Conservation (phyloP, 352 stramenopile genomes). For the Saprolegnia diclina region DNA sequence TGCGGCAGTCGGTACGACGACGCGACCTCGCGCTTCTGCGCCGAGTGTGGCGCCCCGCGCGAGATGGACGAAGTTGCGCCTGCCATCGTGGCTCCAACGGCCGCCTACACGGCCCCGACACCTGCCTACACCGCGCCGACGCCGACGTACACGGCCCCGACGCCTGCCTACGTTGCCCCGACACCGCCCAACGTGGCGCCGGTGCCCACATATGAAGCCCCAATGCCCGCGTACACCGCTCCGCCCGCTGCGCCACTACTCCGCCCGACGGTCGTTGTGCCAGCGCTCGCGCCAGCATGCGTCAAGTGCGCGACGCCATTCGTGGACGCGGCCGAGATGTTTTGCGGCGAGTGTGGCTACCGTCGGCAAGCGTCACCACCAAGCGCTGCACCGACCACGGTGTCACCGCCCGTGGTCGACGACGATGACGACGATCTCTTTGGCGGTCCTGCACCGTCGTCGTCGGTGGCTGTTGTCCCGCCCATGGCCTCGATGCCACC, state of each 20-base stretch:
- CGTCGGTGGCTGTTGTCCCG: constrained; percentile 15
- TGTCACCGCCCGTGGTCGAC: background rate
- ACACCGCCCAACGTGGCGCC: constrained; percentile 24
- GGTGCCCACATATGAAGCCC: constrained; percentile 17
- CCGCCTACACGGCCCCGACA: constrained; percentile 20
- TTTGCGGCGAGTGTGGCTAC: constrained; percentile 72
- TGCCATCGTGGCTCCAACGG: constrained; percentile 1
- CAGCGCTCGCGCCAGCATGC: constrained; percentile 32
- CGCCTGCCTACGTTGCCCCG: constrained; percentile 10
- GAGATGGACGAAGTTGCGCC: constrained; percentile 32
- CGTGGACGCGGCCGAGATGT: constrained; percentile 44
- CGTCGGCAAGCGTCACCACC: constrained; percentile 33
- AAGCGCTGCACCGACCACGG: background rate
- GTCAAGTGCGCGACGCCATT: constrained; percentile 49
- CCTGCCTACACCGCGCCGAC: constrained; percentile 25
- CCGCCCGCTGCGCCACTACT: no score
- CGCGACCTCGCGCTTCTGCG: constrained; percentile 70
- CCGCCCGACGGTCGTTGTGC: background rate
- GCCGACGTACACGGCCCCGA: constrained; percentile 26
- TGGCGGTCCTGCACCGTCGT: constrained; percentile 36
- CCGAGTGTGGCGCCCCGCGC: constrained; percentile 66
- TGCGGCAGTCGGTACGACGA: constrained; percentile 81
- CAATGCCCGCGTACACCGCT: background rate
- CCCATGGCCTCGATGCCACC: constrained; percentile 12
- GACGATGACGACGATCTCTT: constrained; percentile 55